Evolutionary conservation across 192 early-diverging fungal genomes (phyloP), one percentile per base, ranked within the genome.

Genomic region (Podochytrium sp.): DNA sequence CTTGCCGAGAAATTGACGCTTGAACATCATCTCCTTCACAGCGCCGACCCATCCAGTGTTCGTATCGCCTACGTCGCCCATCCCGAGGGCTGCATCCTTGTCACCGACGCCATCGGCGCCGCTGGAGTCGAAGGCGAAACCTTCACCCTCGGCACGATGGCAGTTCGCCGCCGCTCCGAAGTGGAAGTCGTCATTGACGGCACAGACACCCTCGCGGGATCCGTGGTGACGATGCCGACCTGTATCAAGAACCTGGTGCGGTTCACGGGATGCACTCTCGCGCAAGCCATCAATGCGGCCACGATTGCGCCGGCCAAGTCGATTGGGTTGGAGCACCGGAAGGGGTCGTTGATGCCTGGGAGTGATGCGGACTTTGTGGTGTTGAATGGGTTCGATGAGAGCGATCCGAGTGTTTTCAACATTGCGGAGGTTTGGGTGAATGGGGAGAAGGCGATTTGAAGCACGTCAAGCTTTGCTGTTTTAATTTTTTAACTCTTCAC

Each of bases 21-120:
- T 53, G n/a, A 3, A 66, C 47, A n/a, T 41, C n/a, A 56, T 66
- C 41, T 30, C 25, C 14, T 37, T 6, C 29, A 12, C 35, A 70
- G 53, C 35, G 58, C 51, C 62, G 42, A 63, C 40, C 71, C 62
- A 18, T 43, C 62, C 42, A 42, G 30, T 38, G 86, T 93, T 39
- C 89, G 89, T 74, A 92, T 93, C 43, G 93, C 91, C 10, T 94
- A 94, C 70, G 86, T 90, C 60, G 88, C 92, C 1, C 92, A 94
- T 62, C 92, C 93, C 1, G 74, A 78, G 40, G 92, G 93, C 25
- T 89, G 86, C 16, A 85, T 94, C 68, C 81, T 95, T 20, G 91
- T 95, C 20, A 93, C 93, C 0, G 92, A 95, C 71, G 92, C 92
- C 35, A 88, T 95, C 83, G 85, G 88, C 3, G 93, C 92, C 18